Evolutionary conservation across 768 basidiomycete species (phyloP), one percentile per base, ranked within the genome.

Genomic region (Mycena vitilis): DNA sequence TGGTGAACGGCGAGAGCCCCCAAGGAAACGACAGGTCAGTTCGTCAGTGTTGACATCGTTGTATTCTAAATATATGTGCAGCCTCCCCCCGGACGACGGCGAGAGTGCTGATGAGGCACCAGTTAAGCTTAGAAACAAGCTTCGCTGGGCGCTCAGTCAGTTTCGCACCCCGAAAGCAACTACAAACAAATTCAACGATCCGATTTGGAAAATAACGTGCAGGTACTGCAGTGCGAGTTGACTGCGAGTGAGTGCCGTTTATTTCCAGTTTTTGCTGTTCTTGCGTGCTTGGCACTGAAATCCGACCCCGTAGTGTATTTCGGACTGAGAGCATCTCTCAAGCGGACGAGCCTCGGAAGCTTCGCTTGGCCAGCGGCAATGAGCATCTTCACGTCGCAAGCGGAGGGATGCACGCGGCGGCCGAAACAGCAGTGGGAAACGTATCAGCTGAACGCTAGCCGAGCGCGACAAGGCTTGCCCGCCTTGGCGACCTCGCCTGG

Each of bases 201-300:
- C 12, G 5, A 9, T 57, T 2, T 68, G 66, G 60, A 55, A 57
- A 44, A 57, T 68, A n/a, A 20, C 2, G n/a, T 65, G 63, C 45
- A 48, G 63, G 20, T 58, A 65, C n/a, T 65, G 63, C 63, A 15
- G 63, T 65, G n/a, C 20, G 63, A n/a, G n/a, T n/a, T n/a, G n/a
- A n/a, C n/a, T n/a, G n/a, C n/a, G n/a, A n/a, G n/a, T n/a, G n/a
- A n/a, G n/a, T n/a, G n/a, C n/a, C n/a, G n/a, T n/a, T n/a, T n/a
- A n/a, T n/a, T n/a, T n/a, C n/a, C n/a, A n/a, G n/a, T n/a, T 51
- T 12, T 22, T 38, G 51, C 20, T 53, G 18, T 57, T 44, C 23
- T 25, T 47, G 40, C 16, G 11, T 30, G 4, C 23, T 57, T 18
- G 23, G 12, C 1, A 15, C 40, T 63, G 55, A 1, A 52, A 36